A percentile compares a stretch with the other conserved stretches of the same genome.
Evolutionary conservation across 2,329 filamentous ascomycete species (phyloP).

Genomic region (Tolypocladium endophyticum): DNA sequence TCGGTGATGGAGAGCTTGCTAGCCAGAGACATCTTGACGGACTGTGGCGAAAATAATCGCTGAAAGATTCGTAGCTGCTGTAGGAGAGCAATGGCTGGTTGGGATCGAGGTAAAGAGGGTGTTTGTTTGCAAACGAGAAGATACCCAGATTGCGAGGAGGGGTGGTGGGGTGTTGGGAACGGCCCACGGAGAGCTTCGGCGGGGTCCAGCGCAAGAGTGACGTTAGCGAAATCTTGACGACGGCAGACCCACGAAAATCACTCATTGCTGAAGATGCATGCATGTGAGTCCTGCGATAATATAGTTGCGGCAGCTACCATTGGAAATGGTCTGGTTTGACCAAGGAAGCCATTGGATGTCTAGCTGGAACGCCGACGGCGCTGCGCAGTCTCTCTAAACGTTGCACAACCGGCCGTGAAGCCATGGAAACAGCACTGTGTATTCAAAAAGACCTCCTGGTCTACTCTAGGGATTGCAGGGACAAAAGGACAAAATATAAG

Average conservation of each 20-base stretch:
- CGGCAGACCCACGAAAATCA: background rate
- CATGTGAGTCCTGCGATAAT: background rate
- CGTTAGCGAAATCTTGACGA: background rate
- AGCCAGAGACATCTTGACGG: constrained; percentile 78
- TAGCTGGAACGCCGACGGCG: background rate
- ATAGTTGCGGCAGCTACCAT: too few species aligned
- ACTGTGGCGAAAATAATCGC: constrained; percentile 1
- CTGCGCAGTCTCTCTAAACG: background rate
- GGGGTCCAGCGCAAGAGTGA: background rate
- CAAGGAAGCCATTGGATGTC: too few species aligned
- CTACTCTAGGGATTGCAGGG: background rate
- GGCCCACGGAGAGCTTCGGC: background rate
- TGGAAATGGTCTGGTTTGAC: background rate
- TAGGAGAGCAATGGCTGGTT: background rate
- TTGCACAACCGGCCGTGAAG: background rate
- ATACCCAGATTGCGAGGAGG: background rate
- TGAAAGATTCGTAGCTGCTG: background rate
- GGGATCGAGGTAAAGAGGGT: background rate
- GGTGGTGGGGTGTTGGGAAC: background rate
- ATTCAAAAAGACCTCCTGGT: background rate
- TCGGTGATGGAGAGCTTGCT: constrained; percentile 97
- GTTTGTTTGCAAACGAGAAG: background rate
- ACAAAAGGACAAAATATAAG: background rate
- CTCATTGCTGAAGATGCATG: background rate
- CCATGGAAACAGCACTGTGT: background rate